phyloP scores from a whole-genome alignment of 441 rosid species.

The Jatropha multifida region DNA sequence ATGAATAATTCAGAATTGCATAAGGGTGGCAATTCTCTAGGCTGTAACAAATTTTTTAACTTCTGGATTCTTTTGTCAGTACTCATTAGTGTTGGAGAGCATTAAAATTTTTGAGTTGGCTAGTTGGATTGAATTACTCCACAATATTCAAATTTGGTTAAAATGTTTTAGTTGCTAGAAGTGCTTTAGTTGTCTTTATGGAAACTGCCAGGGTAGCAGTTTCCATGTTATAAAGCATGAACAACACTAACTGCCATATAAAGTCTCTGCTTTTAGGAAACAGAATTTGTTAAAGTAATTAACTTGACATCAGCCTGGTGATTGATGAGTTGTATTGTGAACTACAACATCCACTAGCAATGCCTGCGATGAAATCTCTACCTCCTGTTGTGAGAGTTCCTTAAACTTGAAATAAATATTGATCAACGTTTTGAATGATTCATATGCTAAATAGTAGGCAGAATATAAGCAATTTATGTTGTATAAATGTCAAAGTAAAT shows the following conservation, averaged over 20 bases:
- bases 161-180: not conserved
- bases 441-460: not conserved
- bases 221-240: not conserved
- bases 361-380: not conserved
- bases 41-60: not conserved
- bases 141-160: not conserved
- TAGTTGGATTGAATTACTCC: not conserved
- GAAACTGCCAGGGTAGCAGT: not conserved
- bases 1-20: too few relatives aligned
- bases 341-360: not conserved
- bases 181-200: not conserved
- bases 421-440: not conserved
- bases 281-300: too few relatives aligned
- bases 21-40: not conserved
- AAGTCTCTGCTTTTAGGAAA: not conserved
- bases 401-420: not conserved
- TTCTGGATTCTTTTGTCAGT: not conserved
- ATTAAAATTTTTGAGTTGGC: not conserved
- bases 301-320: not conserved
- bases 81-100: not conserved
- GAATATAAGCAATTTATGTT: not conserved
- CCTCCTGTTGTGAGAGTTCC: not conserved
- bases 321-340: not conserved
- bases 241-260: constrained; percentile 1
- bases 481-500: not conserved